phyloP scores from a whole-genome alignment of 208 protist species.

The Phytomonas serpens region DNA sequence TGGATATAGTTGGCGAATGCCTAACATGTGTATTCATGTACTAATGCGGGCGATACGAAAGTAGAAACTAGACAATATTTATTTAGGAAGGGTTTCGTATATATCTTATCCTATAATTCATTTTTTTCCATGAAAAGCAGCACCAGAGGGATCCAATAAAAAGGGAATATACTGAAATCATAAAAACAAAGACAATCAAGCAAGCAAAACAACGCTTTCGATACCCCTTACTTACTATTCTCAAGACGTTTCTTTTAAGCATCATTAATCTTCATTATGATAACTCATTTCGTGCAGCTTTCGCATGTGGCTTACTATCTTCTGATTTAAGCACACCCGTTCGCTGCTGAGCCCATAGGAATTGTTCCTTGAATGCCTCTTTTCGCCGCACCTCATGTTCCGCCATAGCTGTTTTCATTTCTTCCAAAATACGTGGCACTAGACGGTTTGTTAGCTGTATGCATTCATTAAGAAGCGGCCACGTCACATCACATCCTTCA shows the following conservation, averaged over 20 bases:
- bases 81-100: neutral
- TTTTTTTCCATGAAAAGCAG: neutral
- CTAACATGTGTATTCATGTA: neutral
- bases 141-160: neutral
- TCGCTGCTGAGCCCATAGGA: constrained; percentile 81
- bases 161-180: neutral
- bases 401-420: constrained; percentile 60
- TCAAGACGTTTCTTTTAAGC: neutral
- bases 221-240: neutral
- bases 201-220: neutral
- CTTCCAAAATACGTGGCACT: constrained; percentile 30
- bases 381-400: constrained; percentile 50
- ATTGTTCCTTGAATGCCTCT: constrained; percentile 52
- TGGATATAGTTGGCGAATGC: constrained; percentile 5
- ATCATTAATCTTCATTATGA: neutral
- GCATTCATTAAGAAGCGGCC: constrained; percentile 34
- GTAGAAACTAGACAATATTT: neutral
- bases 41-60: neutral
- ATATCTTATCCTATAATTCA: neutral
- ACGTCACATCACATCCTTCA: constrained; percentile 56
- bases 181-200: neutral
- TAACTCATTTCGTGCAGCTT: constrained; percentile 6
- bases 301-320: constrained; percentile 4
- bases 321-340: constrained; percentile 35
- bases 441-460: constrained; percentile 38